Percentiles rank a stretch among this genome's conserved stretches.
Conservation (phyloP, 768 basidiomycete genomes). For the Termitomyces sp. region DNA sequence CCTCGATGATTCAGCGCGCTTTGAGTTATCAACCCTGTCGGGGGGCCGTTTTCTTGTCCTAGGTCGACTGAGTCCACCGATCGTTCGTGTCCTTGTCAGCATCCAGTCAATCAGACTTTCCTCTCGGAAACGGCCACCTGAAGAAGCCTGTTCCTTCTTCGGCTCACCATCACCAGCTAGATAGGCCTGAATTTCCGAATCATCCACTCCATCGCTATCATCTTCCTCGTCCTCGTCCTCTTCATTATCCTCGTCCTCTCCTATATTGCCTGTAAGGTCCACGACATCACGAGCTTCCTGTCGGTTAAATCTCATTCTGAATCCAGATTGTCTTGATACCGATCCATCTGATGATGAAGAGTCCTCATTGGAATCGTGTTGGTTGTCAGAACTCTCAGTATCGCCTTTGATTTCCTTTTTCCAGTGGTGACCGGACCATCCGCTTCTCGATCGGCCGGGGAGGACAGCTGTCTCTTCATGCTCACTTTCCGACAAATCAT, state of each 20-base stretch:
- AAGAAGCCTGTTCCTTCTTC: conserved; percentile 4
- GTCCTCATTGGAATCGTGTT: not conserved
- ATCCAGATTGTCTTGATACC: conserved; percentile 2
- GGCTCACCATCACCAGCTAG: conserved; percentile 16
- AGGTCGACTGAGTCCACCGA: conserved; percentile 17
- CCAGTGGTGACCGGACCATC: conserved; percentile 25
- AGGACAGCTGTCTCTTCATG: conserved; percentile 31
- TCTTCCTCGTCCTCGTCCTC: not conserved
- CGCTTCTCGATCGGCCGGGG: conserved; percentile 47
- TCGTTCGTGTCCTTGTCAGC: conserved; percentile 40
- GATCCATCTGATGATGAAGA: not conserved
- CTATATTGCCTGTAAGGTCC: conserved; percentile 11
- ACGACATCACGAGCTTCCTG: conserved; percentile 17
- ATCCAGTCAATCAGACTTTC: conserved; percentile 65
- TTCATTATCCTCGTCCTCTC: conserved; percentile 1
- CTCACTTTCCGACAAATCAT: conserved; percentile 19
- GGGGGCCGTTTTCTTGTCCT: conserved; percentile 11
- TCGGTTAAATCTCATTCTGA: not conserved
- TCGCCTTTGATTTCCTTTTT: conserved; percentile 51
- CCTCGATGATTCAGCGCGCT: conserved; percentile 2
- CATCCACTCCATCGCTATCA: conserved; percentile 18
- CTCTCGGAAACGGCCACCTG: conserved; percentile 24
- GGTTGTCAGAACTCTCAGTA: conserved; percentile 50
- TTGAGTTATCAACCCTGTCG: not conserved
- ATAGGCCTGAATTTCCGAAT: conserved; percentile 26